Conservation (phyloP, 2,329 filamentous ascomycete genomes). For the Botrytis squamosa region DNA sequence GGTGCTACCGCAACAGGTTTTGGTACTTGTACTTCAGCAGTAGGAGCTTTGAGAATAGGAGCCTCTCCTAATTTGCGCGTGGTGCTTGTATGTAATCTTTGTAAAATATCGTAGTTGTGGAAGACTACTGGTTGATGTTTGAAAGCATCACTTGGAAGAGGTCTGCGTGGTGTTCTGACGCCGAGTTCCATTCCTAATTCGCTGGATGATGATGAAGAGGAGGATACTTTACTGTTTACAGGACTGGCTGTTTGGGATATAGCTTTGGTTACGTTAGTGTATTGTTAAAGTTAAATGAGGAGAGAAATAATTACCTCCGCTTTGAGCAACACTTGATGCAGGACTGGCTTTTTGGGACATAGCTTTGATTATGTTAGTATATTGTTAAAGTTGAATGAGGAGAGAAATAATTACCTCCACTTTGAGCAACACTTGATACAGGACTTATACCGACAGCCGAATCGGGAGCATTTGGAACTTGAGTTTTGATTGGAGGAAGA, state of each 20-base stretch:
- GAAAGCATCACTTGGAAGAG: slow-evolving; percentile 18
- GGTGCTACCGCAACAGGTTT: neutral
- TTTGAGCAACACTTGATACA: slow-evolving; percentile 27
- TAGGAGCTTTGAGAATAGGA: slow-evolving; percentile 21
- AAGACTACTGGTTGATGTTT: slow-evolving; percentile 32
- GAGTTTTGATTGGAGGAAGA: slow-evolving; percentile 22
- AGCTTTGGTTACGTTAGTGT: slow-evolving; percentile 2
- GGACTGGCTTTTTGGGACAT: slow-evolving; percentile 25
- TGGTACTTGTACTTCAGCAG: neutral
- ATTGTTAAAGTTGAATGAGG: neutral
- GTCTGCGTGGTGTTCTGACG: slow-evolving; percentile 10
- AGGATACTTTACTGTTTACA: slow-evolving; percentile 27
- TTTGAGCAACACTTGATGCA: slow-evolving; percentile 27
- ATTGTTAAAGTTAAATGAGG: neutral
- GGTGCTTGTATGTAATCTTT: slow-evolving; percentile 38
- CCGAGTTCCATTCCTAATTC: slow-evolving; percentile 30
- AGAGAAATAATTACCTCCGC: slow-evolving; percentile 32
- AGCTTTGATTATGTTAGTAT: slow-evolving; percentile 13
- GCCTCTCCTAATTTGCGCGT: slow-evolving; percentile 39
- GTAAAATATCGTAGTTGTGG: slow-evolving; percentile 35
- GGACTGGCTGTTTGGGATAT: slow-evolving; percentile 34
- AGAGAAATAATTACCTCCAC: slow-evolving; percentile 32
- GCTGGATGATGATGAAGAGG: slow-evolving; percentile 26
- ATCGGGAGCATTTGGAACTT: slow-evolving; percentile 31
- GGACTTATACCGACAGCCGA: slow-evolving; percentile 35